Evolutionary conservation across 208 protist species (phyloP).

Genomic region (Strigomonas culicis): DNA sequence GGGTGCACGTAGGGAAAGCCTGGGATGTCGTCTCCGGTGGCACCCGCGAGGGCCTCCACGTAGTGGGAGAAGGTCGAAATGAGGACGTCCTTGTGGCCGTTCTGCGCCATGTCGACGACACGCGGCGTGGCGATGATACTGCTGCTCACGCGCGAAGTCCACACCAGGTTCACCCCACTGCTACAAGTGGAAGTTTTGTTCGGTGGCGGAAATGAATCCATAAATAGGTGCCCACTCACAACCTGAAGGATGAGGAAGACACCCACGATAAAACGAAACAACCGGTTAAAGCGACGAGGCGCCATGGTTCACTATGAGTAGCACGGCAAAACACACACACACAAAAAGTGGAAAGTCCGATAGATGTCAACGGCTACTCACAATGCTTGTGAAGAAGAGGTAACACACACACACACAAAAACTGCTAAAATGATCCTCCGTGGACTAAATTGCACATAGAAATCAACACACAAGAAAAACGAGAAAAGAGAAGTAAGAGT

Average conservation of each 20-base stretch:
- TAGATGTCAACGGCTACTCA: no score
- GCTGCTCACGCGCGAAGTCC: conserved; percentile 75
- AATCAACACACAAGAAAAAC: no score
- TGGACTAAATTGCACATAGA: no score
- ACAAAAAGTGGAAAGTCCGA: no score
- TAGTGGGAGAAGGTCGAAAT: conserved; percentile 73
- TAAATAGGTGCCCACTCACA: not conserved
- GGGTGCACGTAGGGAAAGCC: conserved; percentile 85
- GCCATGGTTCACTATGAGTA: not conserved
- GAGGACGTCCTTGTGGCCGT: conserved; percentile 83
- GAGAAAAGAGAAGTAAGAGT: no score
- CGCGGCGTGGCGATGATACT: conserved; percentile 75
- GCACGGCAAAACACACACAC: no score
- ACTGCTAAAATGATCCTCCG: no score
- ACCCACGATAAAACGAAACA: not conserved
- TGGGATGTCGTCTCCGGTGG: conserved; percentile 42
- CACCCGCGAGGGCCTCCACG: conserved; percentile 61
- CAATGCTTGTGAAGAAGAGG: no score
- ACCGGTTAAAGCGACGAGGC: not conserved
- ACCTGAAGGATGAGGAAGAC: not conserved
- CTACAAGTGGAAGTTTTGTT: conserved; percentile 28
- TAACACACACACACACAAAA: no score
- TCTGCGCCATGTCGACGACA: conserved; percentile 72
- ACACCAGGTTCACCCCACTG: conserved; percentile 54
- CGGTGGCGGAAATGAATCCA: not conserved